These are phyloP conservation scores for Pythium brassicae DNA, from an alignment of 352 stramenopile species.

Conservation along the genomic window DNA sequence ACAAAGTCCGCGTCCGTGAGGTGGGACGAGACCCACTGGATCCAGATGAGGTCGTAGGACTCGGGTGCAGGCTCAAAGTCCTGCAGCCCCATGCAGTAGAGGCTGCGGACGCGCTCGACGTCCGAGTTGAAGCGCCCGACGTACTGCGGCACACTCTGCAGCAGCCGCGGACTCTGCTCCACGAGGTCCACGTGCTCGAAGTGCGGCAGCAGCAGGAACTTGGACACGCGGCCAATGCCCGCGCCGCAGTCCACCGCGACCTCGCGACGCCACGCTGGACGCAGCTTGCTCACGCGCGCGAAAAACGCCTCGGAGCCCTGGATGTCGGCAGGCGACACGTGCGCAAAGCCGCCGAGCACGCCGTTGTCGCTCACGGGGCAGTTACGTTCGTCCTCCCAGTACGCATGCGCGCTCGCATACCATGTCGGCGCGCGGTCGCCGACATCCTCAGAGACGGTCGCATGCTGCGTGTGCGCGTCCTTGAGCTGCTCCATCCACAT, in stretches of 20 bases:
- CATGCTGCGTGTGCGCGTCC: slow-evolving; percentile 20
- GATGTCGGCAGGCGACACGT: slow-evolving; percentile 81
- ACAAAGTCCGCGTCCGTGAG: slow-evolving; percentile 95
- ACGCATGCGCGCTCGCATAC: slow-evolving; percentile 74
- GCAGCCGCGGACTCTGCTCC: slow-evolving; percentile 91
- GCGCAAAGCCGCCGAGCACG: slow-evolving; percentile 90
- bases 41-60: slow-evolving; percentile 95
- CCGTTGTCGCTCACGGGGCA: slow-evolving; percentile 91
- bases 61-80: slow-evolving; percentile 68
- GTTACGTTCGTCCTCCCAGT: slow-evolving; percentile 88
- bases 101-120: slow-evolving; percentile 50
- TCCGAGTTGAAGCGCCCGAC: slow-evolving; percentile 39
- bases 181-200: slow-evolving; percentile 91
- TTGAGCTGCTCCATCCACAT: slow-evolving; percentile 72
- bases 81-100: slow-evolving; percentile 91
- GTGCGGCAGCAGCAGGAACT: slow-evolving; percentile 89
- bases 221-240: slow-evolving; percentile 94
- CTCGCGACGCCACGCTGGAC: slow-evolving; percentile 45
- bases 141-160: slow-evolving; percentile 88
- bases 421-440: slow-evolving; percentile 29
- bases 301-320: slow-evolving; percentile 66
- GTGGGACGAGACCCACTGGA: slow-evolving; percentile 96
- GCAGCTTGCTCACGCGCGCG: slow-evolving; percentile 32
- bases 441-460: not conserved
- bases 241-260: slow-evolving; percentile 78